Conservation (phyloP, 1,139 yeast species). For the Magnusiomyces suaveolens region DNA sequence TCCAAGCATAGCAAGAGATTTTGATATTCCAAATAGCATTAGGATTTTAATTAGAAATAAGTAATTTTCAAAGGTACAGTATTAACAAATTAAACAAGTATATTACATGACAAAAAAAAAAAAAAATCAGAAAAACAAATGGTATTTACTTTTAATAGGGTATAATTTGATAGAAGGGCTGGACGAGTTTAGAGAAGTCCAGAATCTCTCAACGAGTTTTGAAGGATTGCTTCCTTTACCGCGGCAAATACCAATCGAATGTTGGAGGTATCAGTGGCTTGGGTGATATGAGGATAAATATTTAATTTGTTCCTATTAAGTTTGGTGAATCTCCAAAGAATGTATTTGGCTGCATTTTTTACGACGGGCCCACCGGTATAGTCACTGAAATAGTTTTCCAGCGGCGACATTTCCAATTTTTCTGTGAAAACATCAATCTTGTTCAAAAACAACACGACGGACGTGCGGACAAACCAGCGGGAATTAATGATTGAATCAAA, state of each 20-base stretch:
- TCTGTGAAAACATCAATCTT: slow-evolving; percentile 86
- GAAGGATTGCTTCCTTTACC: slow-evolving; percentile 79
- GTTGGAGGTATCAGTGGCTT: slow-evolving; percentile 88
- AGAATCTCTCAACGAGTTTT: slow-evolving; percentile 74
- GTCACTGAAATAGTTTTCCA: slow-evolving; percentile 79
- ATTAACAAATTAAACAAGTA: too few species aligned
- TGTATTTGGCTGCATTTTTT: slow-evolving; percentile 85
- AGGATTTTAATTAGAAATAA: too few species aligned
- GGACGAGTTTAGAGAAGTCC: slow-evolving; percentile 62
- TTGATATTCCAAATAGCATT: too few species aligned
- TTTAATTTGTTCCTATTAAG: slow-evolving; percentile 74
- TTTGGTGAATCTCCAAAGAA: slow-evolving; percentile 82
- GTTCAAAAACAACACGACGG: slow-evolving; percentile 75
- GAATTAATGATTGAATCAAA: slow-evolving; percentile 89
- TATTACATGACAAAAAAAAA: neutral
- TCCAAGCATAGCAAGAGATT: too few species aligned
- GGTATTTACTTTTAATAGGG: too few species aligned
- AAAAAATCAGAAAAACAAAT: neutral
- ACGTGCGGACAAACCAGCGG: slow-evolving; percentile 82
- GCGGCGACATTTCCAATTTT: slow-evolving; percentile 70
- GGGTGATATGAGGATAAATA: slow-evolving; percentile 84
- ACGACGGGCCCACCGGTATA: slow-evolving; percentile 83
- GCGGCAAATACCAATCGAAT: slow-evolving; percentile 85
- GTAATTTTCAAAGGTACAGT: too few species aligned
- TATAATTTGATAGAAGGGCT: too few species aligned